Base-by-base conservation (phyloP, 225 moss, liverwort and hornwort species). In the Marchantia polymorpha region DNA sequence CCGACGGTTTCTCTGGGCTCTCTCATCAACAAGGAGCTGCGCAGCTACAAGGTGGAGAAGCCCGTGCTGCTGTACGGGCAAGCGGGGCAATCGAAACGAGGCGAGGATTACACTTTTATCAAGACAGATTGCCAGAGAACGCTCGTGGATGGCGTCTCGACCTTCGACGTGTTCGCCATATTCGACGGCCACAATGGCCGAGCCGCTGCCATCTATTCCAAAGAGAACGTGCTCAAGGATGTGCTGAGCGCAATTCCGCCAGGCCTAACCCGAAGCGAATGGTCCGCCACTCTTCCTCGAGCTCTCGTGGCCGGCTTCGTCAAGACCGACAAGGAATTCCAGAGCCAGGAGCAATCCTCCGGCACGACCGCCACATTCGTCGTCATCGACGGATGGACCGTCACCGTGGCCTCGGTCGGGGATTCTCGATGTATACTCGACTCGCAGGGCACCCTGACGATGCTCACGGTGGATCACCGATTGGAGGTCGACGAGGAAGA, bases 141-240 rank as follows among this genome's bases (percentile, higher is more conserved):
- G 73, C 85, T 88, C 15, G 89, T 87, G 8, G 93, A 90, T 76
- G 91, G 86, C 22, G 81, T 88, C 60, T 91, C 91, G 15, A 90
- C 92, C 8, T 91, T 93, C 73, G 90, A 90, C 77, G 93, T 92
- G 3, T 95, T 95, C 49, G 93, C 90, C 75, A 90, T 94, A 83
- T 95, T 93, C 60, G 95, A 95, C 78, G 95, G 95, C 3, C 95
- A 95, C 77, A 93, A 92, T 79, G 95, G 95, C 31, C 84, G 92
- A 78, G 91, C 93, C 5, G 95, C 95, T 27, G 95, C 95, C 52
- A 90, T 95, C 46, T 86, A 95, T 27, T 86, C 95, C 0, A 93
- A 91, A 64, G 95, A 95, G 12, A 93, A 91, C 81, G 76, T 95
- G 8, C 82, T 93, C 69, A 95, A 95, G 54, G 91, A 95, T 67